Evolutionary conservation across 345 rosid species (phyloP), one percentile per base, ranked within the genome.

Genomic region (thale cress (Arabidopsis thaliana)): DNA sequence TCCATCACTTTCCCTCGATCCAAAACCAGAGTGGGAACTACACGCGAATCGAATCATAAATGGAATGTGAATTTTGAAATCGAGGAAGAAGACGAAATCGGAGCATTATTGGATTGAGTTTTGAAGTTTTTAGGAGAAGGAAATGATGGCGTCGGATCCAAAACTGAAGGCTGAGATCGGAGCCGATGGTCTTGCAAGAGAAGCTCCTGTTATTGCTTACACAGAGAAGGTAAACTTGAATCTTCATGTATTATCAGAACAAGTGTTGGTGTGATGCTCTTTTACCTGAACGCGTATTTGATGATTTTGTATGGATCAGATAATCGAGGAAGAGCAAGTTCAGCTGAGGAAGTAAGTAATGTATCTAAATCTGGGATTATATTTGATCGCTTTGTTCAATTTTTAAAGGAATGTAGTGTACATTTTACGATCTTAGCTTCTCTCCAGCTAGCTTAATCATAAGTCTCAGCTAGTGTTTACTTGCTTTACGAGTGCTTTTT

Each of bases 171-270:
- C 88, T 24, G 86, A 89, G 90, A 93, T 93, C 82, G 96, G 99
- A 12, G 87, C 98, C 59, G 97, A 91, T 51, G 98, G 98, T 51
- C 85, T 96, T 76, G 68, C 94, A 2, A 77, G 90, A 73, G 97
- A 96, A 86, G 85, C 91, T 62, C 91, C 96, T 7, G 84, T 91
- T 78, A 88, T 93, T 73, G 86, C 96, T 82, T 96, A 92, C 72
- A 96, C 98, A 4, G 97, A 91, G 85, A 89, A 84, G 95, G 96
- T 96, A 30, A 32, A 36, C 49, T 75, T 45, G 20, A 16, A 16
- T 75, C 24, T 74, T 4, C 64, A 9, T 69, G 41, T 33, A 24
- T 28, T 3, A 3, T 28, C 32, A 28, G 4, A 28, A 28, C 32
- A 28, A 28, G 32, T 55, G 45, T 23, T 25, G 11, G 36, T 70